A percentile compares a stretch with the other conserved stretches of the same genome.
These are phyloP conservation scores for Xerocomus brunneocitrinus DNA, from an alignment of 768 basidiomycete species.

Conservation along the genomic window DNA sequence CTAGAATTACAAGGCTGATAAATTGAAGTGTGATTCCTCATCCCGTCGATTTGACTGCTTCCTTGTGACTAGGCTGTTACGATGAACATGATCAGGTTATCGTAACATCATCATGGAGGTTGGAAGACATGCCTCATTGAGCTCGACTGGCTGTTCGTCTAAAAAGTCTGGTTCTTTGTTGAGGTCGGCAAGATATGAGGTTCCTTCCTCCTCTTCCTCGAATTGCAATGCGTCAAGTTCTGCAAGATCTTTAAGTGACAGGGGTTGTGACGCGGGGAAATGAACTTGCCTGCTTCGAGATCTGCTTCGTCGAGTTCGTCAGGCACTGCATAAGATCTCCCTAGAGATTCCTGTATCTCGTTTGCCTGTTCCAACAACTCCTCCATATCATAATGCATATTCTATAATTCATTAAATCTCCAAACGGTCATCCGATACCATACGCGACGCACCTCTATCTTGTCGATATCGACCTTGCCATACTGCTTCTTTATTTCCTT, in stretches of 20 bases:
- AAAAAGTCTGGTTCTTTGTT: conserved; percentile 90
- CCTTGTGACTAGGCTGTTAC: conserved; percentile 42
- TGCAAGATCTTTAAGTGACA: conserved; percentile 29
- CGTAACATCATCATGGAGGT: not conserved
- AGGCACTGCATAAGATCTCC: conserved; percentile 91
- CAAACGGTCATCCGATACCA: not conserved
- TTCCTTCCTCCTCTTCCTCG: conserved; percentile 87
- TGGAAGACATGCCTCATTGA: conserved; percentile 47
- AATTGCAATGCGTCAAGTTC: conserved; percentile 93
- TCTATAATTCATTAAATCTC: conserved; percentile 42
- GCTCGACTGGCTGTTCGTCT: conserved; percentile 78
- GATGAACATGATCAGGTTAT: conserved; percentile 1
- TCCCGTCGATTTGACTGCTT: conserved; percentile 54
- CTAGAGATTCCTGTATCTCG: conserved; percentile 93
- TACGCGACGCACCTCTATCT: conserved; percentile 77
- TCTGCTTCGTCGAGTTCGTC: conserved; percentile 98
- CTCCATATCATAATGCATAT: conserved; percentile 97
- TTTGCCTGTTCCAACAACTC: conserved; percentile 95
- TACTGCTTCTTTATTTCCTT: conserved; percentile 97
- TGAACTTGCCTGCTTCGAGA: conserved; percentile 79
- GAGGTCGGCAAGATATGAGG: conserved; percentile 83
- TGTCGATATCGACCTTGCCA: conserved; percentile 94
- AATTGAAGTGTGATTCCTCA: conserved; percentile 4
- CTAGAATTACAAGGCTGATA: no score
- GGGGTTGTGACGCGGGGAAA: not conserved